phyloP scores from a whole-genome alignment of 1,139 yeast species.

The Geotrichum cucujoidarum region DNA sequence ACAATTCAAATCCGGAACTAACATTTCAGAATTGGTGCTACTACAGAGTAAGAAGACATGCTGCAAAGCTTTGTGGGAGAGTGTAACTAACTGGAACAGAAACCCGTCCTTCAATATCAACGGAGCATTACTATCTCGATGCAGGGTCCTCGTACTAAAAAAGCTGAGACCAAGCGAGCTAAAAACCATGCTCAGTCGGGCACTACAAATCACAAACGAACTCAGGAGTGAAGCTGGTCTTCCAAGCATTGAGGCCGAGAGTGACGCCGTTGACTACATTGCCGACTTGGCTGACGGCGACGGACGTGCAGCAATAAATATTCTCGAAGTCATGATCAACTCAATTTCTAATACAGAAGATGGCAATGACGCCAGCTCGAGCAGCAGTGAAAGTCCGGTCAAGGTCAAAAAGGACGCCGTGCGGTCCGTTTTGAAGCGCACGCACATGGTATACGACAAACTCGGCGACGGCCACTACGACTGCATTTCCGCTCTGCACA shows the following conservation, averaged over 20 bases:
- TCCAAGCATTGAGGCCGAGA: conserved; percentile 44
- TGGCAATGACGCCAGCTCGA: conserved; percentile 10
- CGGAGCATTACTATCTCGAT: conserved; percentile 80
- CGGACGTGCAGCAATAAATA: conserved; percentile 74
- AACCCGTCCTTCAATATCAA: conserved; percentile 90
- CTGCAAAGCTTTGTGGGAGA: neutral
- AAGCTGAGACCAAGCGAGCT: conserved; percentile 56
- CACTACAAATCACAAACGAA: conserved; percentile 56
- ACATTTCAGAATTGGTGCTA: conserved; percentile 66
- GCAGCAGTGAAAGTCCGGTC: neutral
- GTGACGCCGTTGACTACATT: conserved; percentile 62
- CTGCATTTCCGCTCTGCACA: conserved; percentile 89
- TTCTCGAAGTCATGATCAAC: conserved; percentile 52
- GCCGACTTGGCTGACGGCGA: conserved; percentile 84
- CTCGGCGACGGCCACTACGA: conserved; percentile 93
- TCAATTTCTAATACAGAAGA: conserved; percentile 15
- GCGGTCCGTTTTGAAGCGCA: conserved; percentile 40
- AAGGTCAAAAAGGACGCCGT: conserved; percentile 38
- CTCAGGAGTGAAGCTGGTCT: conserved; percentile 42
- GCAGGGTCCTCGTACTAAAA: conserved; percentile 79
- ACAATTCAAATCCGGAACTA: neutral
- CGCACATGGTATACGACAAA: conserved; percentile 71
- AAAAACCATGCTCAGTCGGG: conserved; percentile 55
- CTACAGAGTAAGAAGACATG: conserved; percentile 55
- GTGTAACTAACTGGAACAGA: conserved; percentile 13